These are phyloP conservation scores for Anthracocystis setariae DNA, from an alignment of 1,284 basidiomycete genomes.

Conservation along the genomic window DNA sequence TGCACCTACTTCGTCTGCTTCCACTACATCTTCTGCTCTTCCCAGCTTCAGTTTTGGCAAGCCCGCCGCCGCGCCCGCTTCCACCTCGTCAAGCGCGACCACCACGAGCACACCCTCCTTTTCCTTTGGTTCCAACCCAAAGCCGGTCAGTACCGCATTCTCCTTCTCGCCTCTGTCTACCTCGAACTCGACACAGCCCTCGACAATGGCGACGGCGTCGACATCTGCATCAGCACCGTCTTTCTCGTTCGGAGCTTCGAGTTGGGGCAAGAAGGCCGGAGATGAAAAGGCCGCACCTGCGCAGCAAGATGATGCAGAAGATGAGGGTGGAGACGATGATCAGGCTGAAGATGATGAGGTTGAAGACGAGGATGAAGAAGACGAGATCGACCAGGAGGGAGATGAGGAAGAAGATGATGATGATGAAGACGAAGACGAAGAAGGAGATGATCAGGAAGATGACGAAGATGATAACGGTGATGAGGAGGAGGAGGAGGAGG, in stretches of 20 bases:
- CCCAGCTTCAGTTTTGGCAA: too few species aligned
- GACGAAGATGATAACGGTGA: conserved; percentile 22
- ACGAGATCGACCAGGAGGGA: conserved; percentile 16
- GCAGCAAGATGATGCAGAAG: background rate
- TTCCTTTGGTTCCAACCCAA: conserved; percentile 30
- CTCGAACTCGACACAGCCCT: conserved; percentile 6
- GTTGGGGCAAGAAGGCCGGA: conserved; percentile 3
- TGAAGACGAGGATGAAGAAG: conserved; percentile 14
- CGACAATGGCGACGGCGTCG: background rate
- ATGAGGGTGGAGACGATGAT: background rate
- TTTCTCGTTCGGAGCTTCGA: conserved; percentile 21
- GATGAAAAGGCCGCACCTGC: background rate
- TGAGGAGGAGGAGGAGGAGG: conserved; percentile 20
- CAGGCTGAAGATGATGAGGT: conserved; percentile 9
- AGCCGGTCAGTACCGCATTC: conserved; percentile 28
- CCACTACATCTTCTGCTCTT: too few species aligned
- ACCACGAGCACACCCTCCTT: conserved; percentile 18
- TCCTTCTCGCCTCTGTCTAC: conserved; percentile 28
- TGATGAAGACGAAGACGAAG: conserved; percentile 22
- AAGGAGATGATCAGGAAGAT: conserved; percentile 7
- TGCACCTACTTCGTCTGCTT: too few species aligned
- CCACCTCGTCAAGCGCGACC: background rate
- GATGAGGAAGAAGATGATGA: conserved; percentile 21
- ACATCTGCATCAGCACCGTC: conserved; percentile 12
- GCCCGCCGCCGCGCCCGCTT: background rate